Evolutionary conservation across 192 early-diverging fungal species (phyloP).

Genomic region (Kickxella alabastrina): DNA sequence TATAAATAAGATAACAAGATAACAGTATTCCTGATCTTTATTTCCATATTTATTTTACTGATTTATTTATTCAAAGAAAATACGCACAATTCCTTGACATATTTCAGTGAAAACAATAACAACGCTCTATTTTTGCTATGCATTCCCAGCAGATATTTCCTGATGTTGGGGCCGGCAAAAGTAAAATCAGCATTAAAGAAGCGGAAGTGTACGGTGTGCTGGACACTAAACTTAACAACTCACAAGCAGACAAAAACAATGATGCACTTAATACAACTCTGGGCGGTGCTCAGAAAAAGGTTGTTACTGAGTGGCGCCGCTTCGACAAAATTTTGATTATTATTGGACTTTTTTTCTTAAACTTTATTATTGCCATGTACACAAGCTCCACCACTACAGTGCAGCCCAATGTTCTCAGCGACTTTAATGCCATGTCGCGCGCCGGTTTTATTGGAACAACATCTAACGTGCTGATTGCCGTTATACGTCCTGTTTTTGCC

Average conservation of each 20-base stretch:
- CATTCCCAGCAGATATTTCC: too few relatives aligned
- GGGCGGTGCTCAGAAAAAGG: slow-evolving; percentile 43
- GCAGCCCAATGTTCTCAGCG: slow-evolving; percentile 36
- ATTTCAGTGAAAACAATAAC: too few relatives aligned
- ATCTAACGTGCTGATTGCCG: slow-evolving; percentile 32
- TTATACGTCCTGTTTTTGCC: slow-evolving; percentile 33
- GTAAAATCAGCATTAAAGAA: too few relatives aligned
- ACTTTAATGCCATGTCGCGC: slow-evolving; percentile 33
- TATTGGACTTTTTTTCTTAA: slow-evolving; percentile 40
- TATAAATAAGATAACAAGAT: too few relatives aligned
- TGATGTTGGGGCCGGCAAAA: too few relatives aligned
- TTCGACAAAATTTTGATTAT: slow-evolving; percentile 34
- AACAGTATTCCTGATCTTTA: too few relatives aligned
- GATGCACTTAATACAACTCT: slow-evolving; percentile 23
- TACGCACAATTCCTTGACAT: too few relatives aligned
- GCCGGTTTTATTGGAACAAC: slow-evolving; percentile 23
- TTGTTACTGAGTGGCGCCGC: slow-evolving; percentile 32
- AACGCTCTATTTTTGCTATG: too few relatives aligned
- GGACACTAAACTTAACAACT: background rate
- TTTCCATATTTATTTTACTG: too few relatives aligned
- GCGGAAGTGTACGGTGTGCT: background rate
- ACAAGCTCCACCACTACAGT: slow-evolving; percentile 29
- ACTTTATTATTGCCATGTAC: slow-evolving; percentile 36
- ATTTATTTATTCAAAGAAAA: too few relatives aligned
- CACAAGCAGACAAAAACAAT: background rate